Evolutionary conservation across 257 asterid species (phyloP).

Genomic region (Nicotiana sylvestris): DNA sequence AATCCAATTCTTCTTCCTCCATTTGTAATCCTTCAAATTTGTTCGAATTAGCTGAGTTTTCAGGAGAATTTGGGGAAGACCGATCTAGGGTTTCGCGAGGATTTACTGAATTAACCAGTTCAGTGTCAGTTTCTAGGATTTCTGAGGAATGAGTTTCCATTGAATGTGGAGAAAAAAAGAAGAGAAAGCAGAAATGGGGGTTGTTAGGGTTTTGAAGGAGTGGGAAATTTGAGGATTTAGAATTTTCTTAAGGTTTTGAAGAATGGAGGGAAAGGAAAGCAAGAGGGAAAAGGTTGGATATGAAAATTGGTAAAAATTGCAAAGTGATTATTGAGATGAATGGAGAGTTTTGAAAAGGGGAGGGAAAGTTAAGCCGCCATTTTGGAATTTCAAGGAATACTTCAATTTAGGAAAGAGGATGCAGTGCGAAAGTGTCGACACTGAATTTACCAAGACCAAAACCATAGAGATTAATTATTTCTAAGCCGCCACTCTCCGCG

Average conservation of each 20-base stretch:
- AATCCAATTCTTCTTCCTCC: constrained; percentile 15
- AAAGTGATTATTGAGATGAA: neutral
- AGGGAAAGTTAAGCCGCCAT: constrained; percentile 20
- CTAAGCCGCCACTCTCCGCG: no score
- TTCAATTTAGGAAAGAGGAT: neutral
- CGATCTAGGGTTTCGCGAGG: constrained; percentile 29
- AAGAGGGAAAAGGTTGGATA: constrained; percentile 30
- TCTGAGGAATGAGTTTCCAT: constrained; percentile 18
- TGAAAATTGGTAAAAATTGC: constrained; percentile 11
- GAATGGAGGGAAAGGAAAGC: constrained; percentile 12
- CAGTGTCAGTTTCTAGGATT: neutral
- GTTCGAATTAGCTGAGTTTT: neutral
- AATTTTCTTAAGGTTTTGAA: neutral
- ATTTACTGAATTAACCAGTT: constrained; percentile 14
- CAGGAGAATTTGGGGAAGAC: neutral
- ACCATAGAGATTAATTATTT: no score
- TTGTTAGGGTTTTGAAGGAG: constrained; percentile 28
- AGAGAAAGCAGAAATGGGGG: constrained; percentile 5
- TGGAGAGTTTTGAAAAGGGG: constrained; percentile 17
- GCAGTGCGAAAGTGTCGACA: neutral
- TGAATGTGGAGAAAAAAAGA: neutral
- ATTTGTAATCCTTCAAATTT: constrained; percentile 17
- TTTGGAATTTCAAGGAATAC: neutral
- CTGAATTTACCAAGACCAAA: neutral
- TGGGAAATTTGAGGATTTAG: neutral